A percentile compares a stretch with the other conserved stretches of the same genome.
These are phyloP conservation scores for Penicillium parvum DNA, from an alignment of 495 filamentous ascomycete genomes.

Conservation along the genomic window DNA sequence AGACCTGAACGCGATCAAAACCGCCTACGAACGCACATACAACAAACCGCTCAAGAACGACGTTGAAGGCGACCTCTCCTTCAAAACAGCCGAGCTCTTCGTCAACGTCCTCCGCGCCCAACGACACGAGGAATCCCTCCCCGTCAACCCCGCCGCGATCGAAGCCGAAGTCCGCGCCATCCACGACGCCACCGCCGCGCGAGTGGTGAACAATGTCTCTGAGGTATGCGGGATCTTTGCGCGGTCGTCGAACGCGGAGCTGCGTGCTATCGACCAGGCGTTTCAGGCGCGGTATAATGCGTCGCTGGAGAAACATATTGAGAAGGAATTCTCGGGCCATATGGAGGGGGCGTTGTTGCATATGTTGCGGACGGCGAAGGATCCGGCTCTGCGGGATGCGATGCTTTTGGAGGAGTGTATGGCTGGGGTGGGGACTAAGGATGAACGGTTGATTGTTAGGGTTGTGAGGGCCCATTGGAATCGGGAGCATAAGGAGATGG, in stretches of 20 bases:
- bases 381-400: conserved; percentile 80
- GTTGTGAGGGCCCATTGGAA: conserved; percentile 81
- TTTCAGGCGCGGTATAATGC: conserved; percentile 64
- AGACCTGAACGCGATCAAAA: conserved; percentile 77
- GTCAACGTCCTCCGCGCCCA: conserved; percentile 65
- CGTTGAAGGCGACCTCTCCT: conserved; percentile 71
- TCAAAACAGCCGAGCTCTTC: conserved; percentile 81
- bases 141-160: conserved; percentile 61
- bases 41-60: conserved; percentile 57
- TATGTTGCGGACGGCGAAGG: conserved; percentile 69
- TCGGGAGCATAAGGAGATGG: conserved; percentile 59
- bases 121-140: conserved; percentile 70
- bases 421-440: conserved; percentile 83
- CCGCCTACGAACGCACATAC: conserved; percentile 64
- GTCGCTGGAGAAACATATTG: conserved; percentile 65
- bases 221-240: conserved; percentile 73
- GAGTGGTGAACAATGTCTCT: conserved; percentile 67
- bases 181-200: conserved; percentile 66
- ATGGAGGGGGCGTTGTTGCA: conserved; percentile 82
- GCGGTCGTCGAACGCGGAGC: conserved; percentile 66
- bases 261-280: conserved; percentile 70
- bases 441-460: conserved; percentile 67
- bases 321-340: conserved; percentile 81
- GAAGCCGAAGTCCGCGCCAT: conserved; percentile 69
- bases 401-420: conserved; percentile 76